Conservation (phyloP, 1,284 basidiomycete species). For the Agaricales sp. region DNA sequence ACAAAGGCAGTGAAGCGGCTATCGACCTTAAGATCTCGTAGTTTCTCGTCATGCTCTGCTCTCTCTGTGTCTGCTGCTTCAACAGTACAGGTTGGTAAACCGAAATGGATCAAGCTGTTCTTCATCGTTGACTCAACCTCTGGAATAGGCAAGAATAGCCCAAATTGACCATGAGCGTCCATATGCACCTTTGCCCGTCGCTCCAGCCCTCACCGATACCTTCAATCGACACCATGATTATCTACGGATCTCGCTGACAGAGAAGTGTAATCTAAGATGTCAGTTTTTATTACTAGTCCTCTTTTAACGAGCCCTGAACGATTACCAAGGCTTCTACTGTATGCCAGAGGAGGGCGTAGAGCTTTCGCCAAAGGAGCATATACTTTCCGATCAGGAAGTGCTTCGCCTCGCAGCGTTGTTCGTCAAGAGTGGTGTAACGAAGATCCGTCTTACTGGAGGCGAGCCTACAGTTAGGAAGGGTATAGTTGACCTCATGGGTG, state of each 20-base stretch:
- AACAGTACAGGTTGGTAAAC: not conserved
- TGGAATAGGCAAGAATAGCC: conserved; percentile 39
- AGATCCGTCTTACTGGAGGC: conserved; percentile 82
- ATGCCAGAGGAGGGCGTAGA: conserved; percentile 81
- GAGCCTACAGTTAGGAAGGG: conserved; percentile 81
- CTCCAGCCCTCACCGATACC: conserved; percentile 45
- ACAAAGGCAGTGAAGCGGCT: not conserved
- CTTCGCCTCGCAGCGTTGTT: conserved; percentile 69
- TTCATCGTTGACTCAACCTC: not conserved
- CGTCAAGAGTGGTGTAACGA: conserved; percentile 73
- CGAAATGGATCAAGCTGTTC: not conserved
- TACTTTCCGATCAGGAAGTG: conserved; percentile 72
- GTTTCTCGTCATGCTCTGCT: not conserved
- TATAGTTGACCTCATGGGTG: conserved; percentile 65
- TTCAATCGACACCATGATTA: conserved; percentile 72
- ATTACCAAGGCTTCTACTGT: conserved; percentile 68
- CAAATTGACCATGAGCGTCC: conserved; percentile 36
- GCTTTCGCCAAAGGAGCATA: conserved; percentile 57
- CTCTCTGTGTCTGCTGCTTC: not conserved
- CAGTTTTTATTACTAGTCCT: conserved; percentile 15
- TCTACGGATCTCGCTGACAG: conserved; percentile 78
- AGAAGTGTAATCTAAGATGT: conserved; percentile 84
- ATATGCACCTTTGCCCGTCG: conserved; percentile 25
- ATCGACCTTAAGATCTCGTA: too few species aligned
- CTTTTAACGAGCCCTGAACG: not conserved